A percentile compares a stretch with the other conserved stretches of the same genome.
phyloP scores from a whole-genome alignment of 208 protist species.

The Leishmania aethiopica region DNA sequence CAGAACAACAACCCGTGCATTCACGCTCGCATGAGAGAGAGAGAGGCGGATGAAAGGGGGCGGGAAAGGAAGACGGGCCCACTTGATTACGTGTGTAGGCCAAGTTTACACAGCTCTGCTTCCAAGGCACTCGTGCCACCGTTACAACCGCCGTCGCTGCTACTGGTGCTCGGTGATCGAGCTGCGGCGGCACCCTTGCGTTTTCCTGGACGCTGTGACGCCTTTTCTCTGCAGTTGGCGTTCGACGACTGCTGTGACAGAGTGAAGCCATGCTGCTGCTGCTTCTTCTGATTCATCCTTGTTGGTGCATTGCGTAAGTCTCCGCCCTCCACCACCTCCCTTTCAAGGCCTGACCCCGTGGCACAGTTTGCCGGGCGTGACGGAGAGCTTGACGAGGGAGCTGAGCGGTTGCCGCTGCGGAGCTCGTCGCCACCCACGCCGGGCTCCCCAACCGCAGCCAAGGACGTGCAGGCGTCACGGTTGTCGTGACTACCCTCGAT shows the following conservation, averaged over 20 bases:
- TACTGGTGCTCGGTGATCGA: conserved; percentile 13
- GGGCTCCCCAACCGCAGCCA: not conserved
- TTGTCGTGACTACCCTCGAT: not conserved
- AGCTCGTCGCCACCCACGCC: not conserved
- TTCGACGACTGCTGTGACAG: not conserved
- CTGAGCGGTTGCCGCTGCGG: not conserved
- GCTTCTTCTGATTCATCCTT: not conserved
- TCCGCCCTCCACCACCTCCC: not conserved
- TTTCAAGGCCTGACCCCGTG: not conserved
- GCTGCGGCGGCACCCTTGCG: not conserved
- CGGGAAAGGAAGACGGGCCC: not conserved
- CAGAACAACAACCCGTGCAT: not conserved
- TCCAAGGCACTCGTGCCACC: conserved; percentile 14
- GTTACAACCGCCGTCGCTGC: conserved; percentile 11
- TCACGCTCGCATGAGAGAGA: not conserved
- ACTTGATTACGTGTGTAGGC: not conserved
- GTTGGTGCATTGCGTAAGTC: not conserved
- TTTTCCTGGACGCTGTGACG: not conserved
- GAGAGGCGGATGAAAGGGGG: not conserved
- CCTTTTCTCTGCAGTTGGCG: not conserved
- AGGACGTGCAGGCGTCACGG: not conserved
- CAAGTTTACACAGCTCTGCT: conserved; percentile 25
- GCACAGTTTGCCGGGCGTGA: not conserved
- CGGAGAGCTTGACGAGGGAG: not conserved
- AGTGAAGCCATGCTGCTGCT: not conserved